Percentiles rank a stretch among this genome's conserved stretches.
Conservation (phyloP, 306 rosid genomes). For the Inga leiocalycina region DNA sequence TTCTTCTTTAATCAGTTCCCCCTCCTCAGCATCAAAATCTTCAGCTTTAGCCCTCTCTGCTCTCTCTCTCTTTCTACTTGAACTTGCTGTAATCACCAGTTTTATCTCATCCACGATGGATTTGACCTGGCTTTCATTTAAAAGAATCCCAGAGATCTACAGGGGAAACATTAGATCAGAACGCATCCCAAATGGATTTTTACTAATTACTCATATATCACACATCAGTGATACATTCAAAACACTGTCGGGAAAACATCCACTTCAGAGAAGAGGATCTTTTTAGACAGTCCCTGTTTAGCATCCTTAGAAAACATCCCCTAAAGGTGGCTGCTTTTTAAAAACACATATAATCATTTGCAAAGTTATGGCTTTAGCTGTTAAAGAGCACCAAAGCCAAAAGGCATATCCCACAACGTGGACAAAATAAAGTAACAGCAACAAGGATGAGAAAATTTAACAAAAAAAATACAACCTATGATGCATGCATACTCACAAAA, state of each 20-base stretch:
- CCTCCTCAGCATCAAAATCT: conserved; percentile 96
- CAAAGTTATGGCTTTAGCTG: not conserved
- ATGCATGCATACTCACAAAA: not conserved
- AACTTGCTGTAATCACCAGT: conserved; percentile 92
- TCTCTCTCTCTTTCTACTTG: conserved; percentile 89
- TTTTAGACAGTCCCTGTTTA: not conserved
- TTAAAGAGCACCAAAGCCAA: not conserved
- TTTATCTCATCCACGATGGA: conserved; percentile 90
- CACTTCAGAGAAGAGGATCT: not conserved
- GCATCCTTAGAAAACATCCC: not conserved
- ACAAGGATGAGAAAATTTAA: not conserved
- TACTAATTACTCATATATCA: not conserved
- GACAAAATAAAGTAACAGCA: not conserved
- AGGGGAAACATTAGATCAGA: conserved; percentile 27
- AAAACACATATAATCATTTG: not conserved
- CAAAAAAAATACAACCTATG: not conserved
- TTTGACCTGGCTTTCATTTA: conserved; percentile 88
- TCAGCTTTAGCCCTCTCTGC: conserved; percentile 88
- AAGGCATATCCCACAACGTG: not conserved
- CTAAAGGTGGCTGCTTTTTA: not conserved
- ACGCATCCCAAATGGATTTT: not conserved
- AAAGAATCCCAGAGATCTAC: conserved; percentile 84
- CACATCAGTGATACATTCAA: not conserved
- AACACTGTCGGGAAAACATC: not conserved
- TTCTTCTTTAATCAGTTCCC: conserved; percentile 92